phyloP scores from a whole-genome alignment of 257 asterid genomes.

The Capsicum baccatum region DNA sequence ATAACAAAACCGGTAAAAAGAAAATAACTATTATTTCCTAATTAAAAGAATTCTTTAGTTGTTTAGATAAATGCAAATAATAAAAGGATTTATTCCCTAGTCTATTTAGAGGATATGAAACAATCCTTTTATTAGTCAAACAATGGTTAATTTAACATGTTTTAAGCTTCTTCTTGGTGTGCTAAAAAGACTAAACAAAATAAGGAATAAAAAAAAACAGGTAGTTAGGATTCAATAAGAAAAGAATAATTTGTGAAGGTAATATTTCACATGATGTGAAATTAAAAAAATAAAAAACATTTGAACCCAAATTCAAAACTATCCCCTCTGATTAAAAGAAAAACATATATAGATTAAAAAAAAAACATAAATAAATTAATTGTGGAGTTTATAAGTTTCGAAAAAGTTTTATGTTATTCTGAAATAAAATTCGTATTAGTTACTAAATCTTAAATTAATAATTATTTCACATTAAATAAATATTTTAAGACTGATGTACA shows the following conservation, averaged over 20 bases:
- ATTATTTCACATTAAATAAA: neutral
- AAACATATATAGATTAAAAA: no score
- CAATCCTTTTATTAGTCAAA: neutral
- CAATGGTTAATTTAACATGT: neutral
- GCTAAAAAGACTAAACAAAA: neutral
- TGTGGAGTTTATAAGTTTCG: no score
- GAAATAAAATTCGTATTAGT: no score
- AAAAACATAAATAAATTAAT: no score
- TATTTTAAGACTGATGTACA: neutral
- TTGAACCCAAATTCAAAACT: neutral
- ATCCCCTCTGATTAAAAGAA: neutral
- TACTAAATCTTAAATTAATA: neutral
- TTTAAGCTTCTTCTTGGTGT: neutral
- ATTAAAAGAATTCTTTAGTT: neutral
- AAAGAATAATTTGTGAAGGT: conserved; percentile 13
- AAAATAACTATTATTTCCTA: neutral
- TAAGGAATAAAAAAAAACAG: neutral
- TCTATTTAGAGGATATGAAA: neutral
- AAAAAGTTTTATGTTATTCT: no score
- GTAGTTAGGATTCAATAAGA: neutral
- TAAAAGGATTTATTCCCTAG: neutral
- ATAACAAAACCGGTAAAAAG: neutral
- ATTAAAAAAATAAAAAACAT: neutral
- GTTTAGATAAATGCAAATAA: neutral
- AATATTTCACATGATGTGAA: conserved; percentile 18